phyloP scores from a whole-genome alignment of 140 eudicot species.

The Senecio squalidus region DNA sequence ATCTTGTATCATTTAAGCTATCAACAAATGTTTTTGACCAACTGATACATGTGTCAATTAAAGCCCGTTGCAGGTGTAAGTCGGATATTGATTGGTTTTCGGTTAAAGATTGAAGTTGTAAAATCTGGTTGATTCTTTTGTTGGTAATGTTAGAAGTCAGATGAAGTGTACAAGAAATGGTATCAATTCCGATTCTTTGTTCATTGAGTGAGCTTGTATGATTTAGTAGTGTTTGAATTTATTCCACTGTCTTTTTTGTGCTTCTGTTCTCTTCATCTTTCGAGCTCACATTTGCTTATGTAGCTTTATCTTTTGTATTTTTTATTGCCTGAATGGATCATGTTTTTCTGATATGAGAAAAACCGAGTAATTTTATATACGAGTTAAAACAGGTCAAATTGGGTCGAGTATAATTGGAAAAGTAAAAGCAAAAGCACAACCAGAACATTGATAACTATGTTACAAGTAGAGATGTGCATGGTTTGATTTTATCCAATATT shows the following conservation, averaged over 20 bases:
- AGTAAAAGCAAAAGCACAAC: too few relatives aligned
- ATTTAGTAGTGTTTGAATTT: neutral
- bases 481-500: too few relatives aligned
- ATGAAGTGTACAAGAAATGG: slow-evolving; percentile 3
- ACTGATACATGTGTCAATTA: slow-evolving; percentile 12
- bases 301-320: neutral
- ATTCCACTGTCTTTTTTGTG: neutral
- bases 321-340: neutral
- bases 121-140: slow-evolving; percentile 25
- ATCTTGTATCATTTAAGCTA: neutral
- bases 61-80: neutral
- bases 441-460: too few relatives aligned
- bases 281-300: neutral
- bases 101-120: slow-evolving; percentile 20
- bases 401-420: too few relatives aligned
- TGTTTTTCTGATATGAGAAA: too few relatives aligned
- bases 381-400: neutral
- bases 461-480: too few relatives aligned
- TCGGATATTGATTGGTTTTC: slow-evolving; percentile 3
- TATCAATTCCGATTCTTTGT: slow-evolving; percentile 22
- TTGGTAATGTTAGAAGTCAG: slow-evolving; percentile 11
- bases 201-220: slow-evolving; percentile 12
- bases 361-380: neutral
- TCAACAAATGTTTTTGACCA: slow-evolving; percentile 18
- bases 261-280: neutral